Evolutionary conservation across 2,329 filamentous ascomycete genomes (phyloP), one percentile per base, ranked within the genome.

Genomic region (Samsoniella hepiali): DNA sequence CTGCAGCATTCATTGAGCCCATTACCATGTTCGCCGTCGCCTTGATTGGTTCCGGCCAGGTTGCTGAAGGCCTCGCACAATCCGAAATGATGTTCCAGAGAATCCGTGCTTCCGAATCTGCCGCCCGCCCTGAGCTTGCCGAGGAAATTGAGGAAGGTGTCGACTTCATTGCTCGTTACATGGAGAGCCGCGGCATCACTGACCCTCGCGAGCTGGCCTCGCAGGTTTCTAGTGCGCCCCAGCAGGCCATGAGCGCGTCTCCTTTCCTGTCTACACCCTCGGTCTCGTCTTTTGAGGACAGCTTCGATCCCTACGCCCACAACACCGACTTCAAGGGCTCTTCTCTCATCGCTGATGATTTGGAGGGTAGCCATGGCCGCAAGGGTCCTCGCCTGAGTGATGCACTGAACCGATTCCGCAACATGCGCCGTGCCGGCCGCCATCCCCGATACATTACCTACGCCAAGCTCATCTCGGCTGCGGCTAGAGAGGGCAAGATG

Each of bases 371-470:
- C 45, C 88, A 88, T 70, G 90, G 89, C 57, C 88, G 90, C 64
- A 87, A 88, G 68, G 88, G 88, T 29, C 84, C 88, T 59, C 87
- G 89, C 68, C 82, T 97, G 65, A 89, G 89, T 67, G 92, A 97
- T 67, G 91, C 93, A 42, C 79, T 98, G 66, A 83, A 82, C 67
- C 90, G 92, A 69, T 91, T 98, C 78, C 91, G 89, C 74, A 97
- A 96, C 78, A 97, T 97, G 81, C 93, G 95, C 67, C 91, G 93
- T 64, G 87, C 91, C 72, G 93, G 94, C 67, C 89, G 93, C 72
- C 93, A 97, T 74, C 93, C 94, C 59, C 88, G 94, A 65, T 98
- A 98, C 79, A 95, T 97, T 75, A 97, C 93, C 1, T 97, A 98
- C 71, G 93, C 93, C 57, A 98, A 97, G 83, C 82, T 99, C 68